Base-by-base conservation (phyloP, 805 yeast species). In the Nakazawaea sp. region DNA sequence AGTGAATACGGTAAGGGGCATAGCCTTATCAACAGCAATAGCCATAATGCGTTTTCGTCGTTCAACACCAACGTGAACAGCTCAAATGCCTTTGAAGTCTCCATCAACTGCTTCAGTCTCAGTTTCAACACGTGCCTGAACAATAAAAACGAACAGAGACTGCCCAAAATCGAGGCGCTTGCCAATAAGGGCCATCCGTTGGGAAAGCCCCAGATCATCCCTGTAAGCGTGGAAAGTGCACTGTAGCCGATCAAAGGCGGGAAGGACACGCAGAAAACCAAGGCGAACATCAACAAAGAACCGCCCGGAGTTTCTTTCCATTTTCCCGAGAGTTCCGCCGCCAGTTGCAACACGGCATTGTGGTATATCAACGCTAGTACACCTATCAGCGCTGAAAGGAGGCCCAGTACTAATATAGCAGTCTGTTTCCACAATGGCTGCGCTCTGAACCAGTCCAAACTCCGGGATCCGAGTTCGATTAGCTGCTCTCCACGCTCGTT, bases 1-100 rank as follows among this genome's bases (percentile, higher is more conserved):
- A 90, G 62, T 2, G 96, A 87, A 54, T 88, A 92, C 0, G 97
- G 97, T 49, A 90, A 70, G 1, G 98, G 98, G 48, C 96, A 87
- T 40, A 90, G 57, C 38, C 97, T 66, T 20, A 90, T 70, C 52
- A 90, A 64, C 36, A 82, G 72, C 36, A 90, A 58, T 18, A 92
- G 58, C 45, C 78, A 55, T 40, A 88, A 70, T 41, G 78, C 73
- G 46, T 81, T 80, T 38, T 75, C 72, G 41, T 86, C 94, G 46
- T 71, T 76, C 42, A 90, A 56, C 4, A 86, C 82, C 38, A 79
- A 76, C 1, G 85, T 70, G 44, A 92, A 72, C 1, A 95, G 86
- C 45, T 78, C 71, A 45, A 92, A 75, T 43, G 72, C 76, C 38
- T 72, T 73, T 52, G 82, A 83, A 3, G 70, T 49, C 11, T 70